Percentiles rank a stretch among this genome's conserved stretches.
These are phyloP conservation scores for Candida ipomoeae DNA, from an alignment of 805 yeast species.

Conservation along the genomic window DNA sequence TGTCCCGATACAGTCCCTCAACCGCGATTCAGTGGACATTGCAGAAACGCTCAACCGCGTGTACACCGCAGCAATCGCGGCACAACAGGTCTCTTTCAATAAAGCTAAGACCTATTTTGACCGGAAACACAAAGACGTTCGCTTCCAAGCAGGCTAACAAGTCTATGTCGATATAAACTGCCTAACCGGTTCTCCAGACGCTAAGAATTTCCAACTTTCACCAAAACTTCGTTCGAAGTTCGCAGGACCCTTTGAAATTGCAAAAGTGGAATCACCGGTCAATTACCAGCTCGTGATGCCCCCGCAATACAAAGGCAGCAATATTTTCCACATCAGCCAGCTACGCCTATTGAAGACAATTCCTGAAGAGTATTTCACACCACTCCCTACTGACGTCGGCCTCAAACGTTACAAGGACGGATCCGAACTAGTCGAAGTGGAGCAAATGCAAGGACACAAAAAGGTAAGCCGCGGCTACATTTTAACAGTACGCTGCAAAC, in stretches of 20 bases:
- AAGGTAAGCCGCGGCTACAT: neutral
- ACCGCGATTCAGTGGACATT: neutral
- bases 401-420: neutral
- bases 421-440: neutral
- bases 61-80: neutral
- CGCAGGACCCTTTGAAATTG: neutral
- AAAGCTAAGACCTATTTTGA: neutral
- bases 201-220: neutral
- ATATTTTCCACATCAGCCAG: neutral
- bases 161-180: conserved; percentile 1
- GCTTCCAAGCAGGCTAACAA: neutral
- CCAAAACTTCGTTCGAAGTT: conserved; percentile 3
- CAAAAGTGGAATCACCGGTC: neutral
- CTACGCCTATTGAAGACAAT: neutral
- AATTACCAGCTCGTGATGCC: conserved; percentile 1
- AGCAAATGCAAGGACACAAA: neutral
- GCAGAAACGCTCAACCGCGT: neutral
- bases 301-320: neutral
- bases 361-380: neutral
- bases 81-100: neutral
- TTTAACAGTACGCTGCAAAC: neutral
- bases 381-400: neutral
- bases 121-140: neutral
- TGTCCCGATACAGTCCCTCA: neutral
- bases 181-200: neutral